Base-by-base conservation (phyloP, 106 monocot species). In the Acorus gramineus region DNA sequence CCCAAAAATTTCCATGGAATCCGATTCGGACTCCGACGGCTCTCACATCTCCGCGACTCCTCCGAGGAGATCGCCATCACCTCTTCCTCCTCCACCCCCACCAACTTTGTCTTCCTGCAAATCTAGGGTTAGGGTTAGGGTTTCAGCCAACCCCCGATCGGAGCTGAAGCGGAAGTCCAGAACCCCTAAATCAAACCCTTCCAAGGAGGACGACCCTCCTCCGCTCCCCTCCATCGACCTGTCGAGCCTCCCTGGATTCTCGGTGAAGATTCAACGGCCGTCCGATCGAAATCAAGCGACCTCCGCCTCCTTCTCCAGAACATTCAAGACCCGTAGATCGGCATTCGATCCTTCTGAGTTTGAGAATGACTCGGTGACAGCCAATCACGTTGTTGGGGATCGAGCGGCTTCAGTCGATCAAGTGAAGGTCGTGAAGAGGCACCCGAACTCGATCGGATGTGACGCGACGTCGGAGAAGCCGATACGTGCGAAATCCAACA, bases 1-100 rank as follows among this genome's bases (percentile, higher is more conserved):
- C n/a, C n/a, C 28, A 28, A 28, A 28, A 28, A 0, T 1, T 28
- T 28, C 28, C 28, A 69, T 76, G 76, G 69, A 70, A 10, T 43
- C 68, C 55, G 82, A 74, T 45, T 83, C 90, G 43, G 86, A 92
- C 57, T 81, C 92, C 58, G 87, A 76, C 63, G 89, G 68, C 52
- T 90, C 85, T 42, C 74, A 82, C 79, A 43, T 82, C 74, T 82
- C 89, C 47, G 67, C 79, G 53, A 74, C 74, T n/a, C 82, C 74
- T 9, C 74, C 70, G 4, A 42, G 64, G 13, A 47, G n/a, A 7
- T 48, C 8, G 4, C 46, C 66, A 0, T 61, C 10, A 3, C 8
- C 46, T 2, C 57, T n/a, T 11, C 42, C 5, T 0, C 52, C 79
- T 8, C 50, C 64, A 4, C 43, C 56, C 7, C 60, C 70, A 7